Conservation (phyloP, 1,284 basidiomycete genomes). For the Caloboletus firmus region DNA sequence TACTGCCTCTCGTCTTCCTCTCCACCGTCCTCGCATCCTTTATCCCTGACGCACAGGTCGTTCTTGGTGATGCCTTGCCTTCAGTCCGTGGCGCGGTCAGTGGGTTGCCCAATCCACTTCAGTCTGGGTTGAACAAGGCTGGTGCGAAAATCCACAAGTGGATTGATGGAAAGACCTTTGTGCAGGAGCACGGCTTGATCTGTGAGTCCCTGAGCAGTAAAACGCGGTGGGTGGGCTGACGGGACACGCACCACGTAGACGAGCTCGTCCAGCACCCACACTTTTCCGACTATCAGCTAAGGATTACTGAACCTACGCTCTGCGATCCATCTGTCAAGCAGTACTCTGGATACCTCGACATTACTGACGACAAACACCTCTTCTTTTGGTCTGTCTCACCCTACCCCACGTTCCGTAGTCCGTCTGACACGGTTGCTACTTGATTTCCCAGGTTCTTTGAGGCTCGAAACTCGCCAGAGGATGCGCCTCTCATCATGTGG, state of each 20-base stretch:
- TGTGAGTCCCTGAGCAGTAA: slow-evolving; percentile 45
- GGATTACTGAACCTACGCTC: slow-evolving; percentile 70
- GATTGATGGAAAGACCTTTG: slow-evolving; percentile 60
- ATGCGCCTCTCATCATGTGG: slow-evolving; percentile 87
- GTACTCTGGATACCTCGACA: slow-evolving; percentile 88
- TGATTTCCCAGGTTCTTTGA: slow-evolving; percentile 76
- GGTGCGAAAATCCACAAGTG: slow-evolving; percentile 47
- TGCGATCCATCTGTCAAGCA: slow-evolving; percentile 86
- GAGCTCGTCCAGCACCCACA: slow-evolving; percentile 74
- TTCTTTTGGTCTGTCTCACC: slow-evolving; percentile 72
- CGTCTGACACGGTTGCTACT: slow-evolving; percentile 26
- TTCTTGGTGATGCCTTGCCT: slow-evolving; percentile 41
- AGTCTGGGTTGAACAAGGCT: slow-evolving; percentile 47
- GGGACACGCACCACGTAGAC: slow-evolving; percentile 42
- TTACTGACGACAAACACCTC: slow-evolving; percentile 81
- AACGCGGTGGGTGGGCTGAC: slow-evolving; percentile 10
- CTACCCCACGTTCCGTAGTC: background rate
- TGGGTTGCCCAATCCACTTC: slow-evolving; percentile 37
- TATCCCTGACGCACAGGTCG: slow-evolving; percentile 34
- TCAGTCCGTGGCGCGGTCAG: slow-evolving; percentile 1
- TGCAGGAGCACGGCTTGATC: slow-evolving; percentile 60
- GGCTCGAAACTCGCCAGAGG: slow-evolving; percentile 66
- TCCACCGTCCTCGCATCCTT: slow-evolving; percentile 31
- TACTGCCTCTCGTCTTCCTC: slow-evolving; percentile 28
- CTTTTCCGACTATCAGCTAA: slow-evolving; percentile 68